Evolutionary conservation across 2,329 filamentous ascomycete genomes (phyloP), one percentile per base, ranked within the genome.

Genomic region (Sarocladium brachiariae): DNA sequence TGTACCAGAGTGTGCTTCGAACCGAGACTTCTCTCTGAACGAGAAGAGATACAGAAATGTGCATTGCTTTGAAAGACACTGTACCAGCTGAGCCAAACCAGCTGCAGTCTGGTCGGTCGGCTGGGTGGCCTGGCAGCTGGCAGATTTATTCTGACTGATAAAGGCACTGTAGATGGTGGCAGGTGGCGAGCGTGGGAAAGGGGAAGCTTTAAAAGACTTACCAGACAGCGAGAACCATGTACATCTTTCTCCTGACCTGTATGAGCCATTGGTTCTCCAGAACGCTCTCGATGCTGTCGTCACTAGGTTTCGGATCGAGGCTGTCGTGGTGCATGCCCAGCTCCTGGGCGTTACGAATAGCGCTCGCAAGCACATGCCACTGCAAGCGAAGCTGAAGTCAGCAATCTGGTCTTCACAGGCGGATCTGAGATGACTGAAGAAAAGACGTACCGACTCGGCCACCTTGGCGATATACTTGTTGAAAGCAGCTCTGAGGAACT

Each of bases 271-370:
- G 70, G 52, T 77, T 80, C 53, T 78, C 73, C 14, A 81, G 63
- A 2, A 75, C 64, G 27, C 72, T 71, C 52, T 78, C 76, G 4
- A 71, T 61, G 34, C 70, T 72, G 34, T 70, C 63, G 31, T 72
- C 64, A 13, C 62, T 65, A 2, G 76, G 73, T 46, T 72, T 71
- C 0, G 76, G 76, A 54, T 81, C 77, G 24, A 74, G 63, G 31
- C 66, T 70, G 54, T 78, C 74, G 11, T 74, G 70, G 55, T 84
- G 76, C 57, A 84, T 66, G 11, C 80, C 81, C 35, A 84, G 73
- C 56, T 83, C 80, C 59, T 84, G 80, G 0, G 78, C 81, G 59
- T 84, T 80, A 35, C 78, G 69, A 51, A 84, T 81, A 1, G 77
- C 74, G 19, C 72, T 70, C 1, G 77, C 76, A 25, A 84, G 68